Evolutionary conservation across 2,329 filamentous ascomycete species (phyloP).

Genomic region (Tolypocladium endophyticum): DNA sequence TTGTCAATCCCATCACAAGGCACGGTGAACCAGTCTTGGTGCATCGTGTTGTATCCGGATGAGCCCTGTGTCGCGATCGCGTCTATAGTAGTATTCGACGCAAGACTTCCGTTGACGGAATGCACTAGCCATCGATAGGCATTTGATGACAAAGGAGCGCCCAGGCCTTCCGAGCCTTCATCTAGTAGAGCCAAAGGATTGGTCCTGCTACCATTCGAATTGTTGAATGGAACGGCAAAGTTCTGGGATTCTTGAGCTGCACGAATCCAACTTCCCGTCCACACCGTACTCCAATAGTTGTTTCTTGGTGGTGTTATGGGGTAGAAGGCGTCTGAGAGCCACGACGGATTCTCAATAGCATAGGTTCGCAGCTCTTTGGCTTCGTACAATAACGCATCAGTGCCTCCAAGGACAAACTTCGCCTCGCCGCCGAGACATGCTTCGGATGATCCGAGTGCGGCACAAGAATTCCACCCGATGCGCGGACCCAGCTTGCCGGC

Average conservation of each 20-base stretch:
- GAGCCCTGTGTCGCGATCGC: background rate
- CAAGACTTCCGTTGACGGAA: background rate
- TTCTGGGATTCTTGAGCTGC: background rate
- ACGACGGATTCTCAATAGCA: background rate
- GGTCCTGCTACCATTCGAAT: background rate
- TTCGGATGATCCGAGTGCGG: background rate
- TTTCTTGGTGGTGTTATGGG: background rate
- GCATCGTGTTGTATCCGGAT: background rate
- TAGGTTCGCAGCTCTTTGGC: background rate
- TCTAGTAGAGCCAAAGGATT: background rate
- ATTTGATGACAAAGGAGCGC: background rate
- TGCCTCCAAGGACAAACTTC: background rate
- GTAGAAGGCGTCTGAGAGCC: background rate
- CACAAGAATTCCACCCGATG: background rate
- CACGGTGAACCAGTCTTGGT: constrained; percentile 1
- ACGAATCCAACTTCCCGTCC: background rate
- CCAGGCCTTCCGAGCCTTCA: constrained; percentile 1
- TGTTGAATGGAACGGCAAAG: background rate
- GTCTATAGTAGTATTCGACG: background rate
- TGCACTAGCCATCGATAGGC: background rate
- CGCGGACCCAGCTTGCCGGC: background rate
- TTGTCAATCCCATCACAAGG: background rate
- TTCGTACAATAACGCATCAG: background rate
- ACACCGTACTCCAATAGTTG: background rate
- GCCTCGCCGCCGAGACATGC: background rate